These are phyloP conservation scores for Yarrowia phangngaensis DNA, from an alignment of 805 yeast genomes.

Conservation along the genomic window DNA sequence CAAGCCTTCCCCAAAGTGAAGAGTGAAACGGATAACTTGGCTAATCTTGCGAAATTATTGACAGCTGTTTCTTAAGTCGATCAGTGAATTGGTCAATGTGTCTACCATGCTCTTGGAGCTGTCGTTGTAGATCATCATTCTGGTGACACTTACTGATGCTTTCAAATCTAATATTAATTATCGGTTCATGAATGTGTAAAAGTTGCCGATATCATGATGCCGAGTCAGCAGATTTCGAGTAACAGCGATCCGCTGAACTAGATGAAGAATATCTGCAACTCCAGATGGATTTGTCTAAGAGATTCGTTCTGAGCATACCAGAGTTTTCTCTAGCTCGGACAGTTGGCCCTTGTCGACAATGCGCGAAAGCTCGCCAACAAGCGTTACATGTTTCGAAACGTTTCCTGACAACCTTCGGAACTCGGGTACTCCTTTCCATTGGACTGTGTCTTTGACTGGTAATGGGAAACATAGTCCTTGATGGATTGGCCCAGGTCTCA, in stretches of 20 bases:
- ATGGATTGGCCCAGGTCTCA: constrained; percentile 64
- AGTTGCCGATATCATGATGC: constrained; percentile 43
- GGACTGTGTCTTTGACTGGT: constrained; percentile 64
- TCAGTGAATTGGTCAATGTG: too few species aligned
- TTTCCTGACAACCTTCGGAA: constrained; percentile 82
- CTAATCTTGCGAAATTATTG: too few species aligned
- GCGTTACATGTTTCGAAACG: constrained; percentile 86
- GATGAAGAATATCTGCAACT: constrained; percentile 21
- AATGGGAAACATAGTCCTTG: constrained; percentile 23
- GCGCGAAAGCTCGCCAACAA: constrained; percentile 81
- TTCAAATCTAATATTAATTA: constrained; percentile 41
- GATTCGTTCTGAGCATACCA: constrained; percentile 64
- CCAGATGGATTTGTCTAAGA: constrained; percentile 53
- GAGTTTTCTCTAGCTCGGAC: constrained; percentile 84
- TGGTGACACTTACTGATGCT: constrained; percentile 49
- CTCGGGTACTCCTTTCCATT: constrained; percentile 87
- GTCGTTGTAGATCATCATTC: constrained; percentile 53
- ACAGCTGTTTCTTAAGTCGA: too few species aligned
- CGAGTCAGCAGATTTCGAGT: constrained; percentile 36
- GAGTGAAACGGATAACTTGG: constrained; percentile 4
- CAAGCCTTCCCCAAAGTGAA: constrained; percentile 36
- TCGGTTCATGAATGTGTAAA: constrained; percentile 39
- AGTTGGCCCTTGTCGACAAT: constrained; percentile 58
- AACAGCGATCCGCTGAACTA: constrained; percentile 39
- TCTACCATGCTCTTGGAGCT: constrained; percentile 36